A percentile compares a stretch with the other conserved stretches of the same genome.
phyloP scores from a whole-genome alignment of 768 basidiomycete species.

The Chalciporus pseudorubinellus region DNA sequence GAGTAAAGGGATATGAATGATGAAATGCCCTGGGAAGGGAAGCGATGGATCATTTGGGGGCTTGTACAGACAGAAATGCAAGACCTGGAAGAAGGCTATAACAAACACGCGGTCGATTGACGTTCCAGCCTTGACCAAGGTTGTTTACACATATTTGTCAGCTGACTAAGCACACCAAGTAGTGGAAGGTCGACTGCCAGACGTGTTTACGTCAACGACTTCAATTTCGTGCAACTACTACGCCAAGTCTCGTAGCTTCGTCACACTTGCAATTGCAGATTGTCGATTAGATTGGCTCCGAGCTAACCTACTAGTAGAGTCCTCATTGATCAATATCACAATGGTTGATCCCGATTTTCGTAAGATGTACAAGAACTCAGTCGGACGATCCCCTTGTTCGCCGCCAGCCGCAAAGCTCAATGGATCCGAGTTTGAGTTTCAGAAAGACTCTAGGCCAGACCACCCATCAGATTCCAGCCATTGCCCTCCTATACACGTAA shows the following conservation, averaged over 20 bases:
- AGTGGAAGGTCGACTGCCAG: not conserved
- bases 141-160: conserved; percentile 19
- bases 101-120: not conserved
- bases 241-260: too few relatives aligned
- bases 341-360: not conserved
- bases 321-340: too few relatives aligned
- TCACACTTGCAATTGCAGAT: not conserved
- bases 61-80: not conserved
- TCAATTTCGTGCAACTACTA: too few relatives aligned
- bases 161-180: conserved; percentile 17
- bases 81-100: not conserved
- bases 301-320: too few relatives aligned
- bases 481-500: not conserved
- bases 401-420: not conserved
- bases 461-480: not conserved
- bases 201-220: too few relatives aligned
- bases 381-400: not conserved
- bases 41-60: conserved; percentile 48
- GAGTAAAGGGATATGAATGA: conserved; percentile 57
- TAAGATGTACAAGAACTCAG: too few relatives aligned
- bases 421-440: not conserved
- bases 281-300: too few relatives aligned
- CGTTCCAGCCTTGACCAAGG: not conserved
- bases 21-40: conserved; percentile 47
- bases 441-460: not conserved